phyloP scores from a whole-genome alignment of 495 filamentous ascomycete species.

The Aspergillus nidulans region DNA sequence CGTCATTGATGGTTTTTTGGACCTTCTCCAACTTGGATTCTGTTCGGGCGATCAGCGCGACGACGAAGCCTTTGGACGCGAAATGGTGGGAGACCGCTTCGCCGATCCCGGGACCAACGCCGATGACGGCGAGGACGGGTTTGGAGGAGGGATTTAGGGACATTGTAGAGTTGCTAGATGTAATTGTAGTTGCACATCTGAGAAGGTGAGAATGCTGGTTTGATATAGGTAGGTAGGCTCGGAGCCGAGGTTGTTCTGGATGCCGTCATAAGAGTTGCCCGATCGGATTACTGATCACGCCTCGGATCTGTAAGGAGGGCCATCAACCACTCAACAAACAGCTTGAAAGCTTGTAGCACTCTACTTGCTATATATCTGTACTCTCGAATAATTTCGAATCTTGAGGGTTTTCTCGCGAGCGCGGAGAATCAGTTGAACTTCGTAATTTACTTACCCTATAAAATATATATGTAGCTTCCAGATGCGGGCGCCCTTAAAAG shows the following conservation, averaged over 20 bases:
- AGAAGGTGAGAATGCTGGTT: background rate
- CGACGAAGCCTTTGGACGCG: constrained; percentile 21
- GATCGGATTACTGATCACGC: background rate
- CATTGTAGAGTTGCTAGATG: background rate
- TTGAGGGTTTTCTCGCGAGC: no score
- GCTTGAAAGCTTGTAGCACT: no score
- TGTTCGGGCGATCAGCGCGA: constrained; percentile 27
- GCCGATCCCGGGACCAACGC: constrained; percentile 29
- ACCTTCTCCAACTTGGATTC: constrained; percentile 23
- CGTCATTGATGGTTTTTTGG: constrained; percentile 16
- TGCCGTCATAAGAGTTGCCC: background rate
- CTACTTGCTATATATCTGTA: no score
- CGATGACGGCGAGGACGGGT: constrained; percentile 27
- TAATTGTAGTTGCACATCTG: background rate
- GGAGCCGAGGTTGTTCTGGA: background rate
- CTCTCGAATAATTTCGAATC: no score
- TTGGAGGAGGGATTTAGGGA: constrained; percentile 14
- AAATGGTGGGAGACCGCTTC: constrained; percentile 30
- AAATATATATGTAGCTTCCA: no score
- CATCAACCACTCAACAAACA: background rate
- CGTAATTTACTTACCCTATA: no score
- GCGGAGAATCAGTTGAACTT: no score
- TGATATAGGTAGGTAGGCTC: background rate
- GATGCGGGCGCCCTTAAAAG: no score
- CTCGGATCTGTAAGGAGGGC: background rate